Evolutionary conservation across 2,329 filamentous ascomycete genomes (phyloP), one percentile per base, ranked within the genome.

Genomic region (Ilyonectria mors-panacis): DNA sequence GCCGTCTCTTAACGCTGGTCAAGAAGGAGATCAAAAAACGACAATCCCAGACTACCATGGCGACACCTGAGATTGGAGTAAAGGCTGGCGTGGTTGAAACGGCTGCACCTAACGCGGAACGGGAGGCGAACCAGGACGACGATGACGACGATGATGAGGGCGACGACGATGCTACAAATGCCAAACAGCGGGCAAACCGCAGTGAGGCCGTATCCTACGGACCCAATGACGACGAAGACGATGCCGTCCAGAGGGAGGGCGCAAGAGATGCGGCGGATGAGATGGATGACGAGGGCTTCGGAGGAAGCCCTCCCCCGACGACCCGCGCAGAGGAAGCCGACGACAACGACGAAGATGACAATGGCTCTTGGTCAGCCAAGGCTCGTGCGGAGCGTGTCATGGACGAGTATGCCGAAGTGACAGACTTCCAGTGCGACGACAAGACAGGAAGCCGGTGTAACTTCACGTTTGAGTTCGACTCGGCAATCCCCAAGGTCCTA

Each of bases 201-300:
- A 85, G 88, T 59, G 93, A 97, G 80, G 93, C 92, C 33, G 91
- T 95, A 2, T 96, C 94, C 15, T 98, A 98, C 73, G 95, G 94
- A 44, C 93, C 92, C 37, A 97, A 97, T 53, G 96, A 98, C 77
- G 95, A 97, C 6, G 95, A 95, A 4, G 96, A 98, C 76, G 89
- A 94, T 72, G 91, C 88, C 39, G 90, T 97, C 61, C 91, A 92
- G 74, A 84, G 85, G 59, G 86, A 88, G 64, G 87, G 92, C 76
- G 87, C 89, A 63, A 85, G 84, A 35, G 89, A 91, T 58, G 87
- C 85, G 8, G 89, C 89, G 21, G 87, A 87, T 2, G 87, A 89
- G 8, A 57, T 68, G 56, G 86, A 89, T 39, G 89, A 92, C 19
- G 79, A 81, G 37, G 72, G 86, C 86, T 84, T 88, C 59, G 84